Evolutionary conservation across 345 rosid species (phyloP).

Genomic region (Gossypium sturtianum): DNA sequence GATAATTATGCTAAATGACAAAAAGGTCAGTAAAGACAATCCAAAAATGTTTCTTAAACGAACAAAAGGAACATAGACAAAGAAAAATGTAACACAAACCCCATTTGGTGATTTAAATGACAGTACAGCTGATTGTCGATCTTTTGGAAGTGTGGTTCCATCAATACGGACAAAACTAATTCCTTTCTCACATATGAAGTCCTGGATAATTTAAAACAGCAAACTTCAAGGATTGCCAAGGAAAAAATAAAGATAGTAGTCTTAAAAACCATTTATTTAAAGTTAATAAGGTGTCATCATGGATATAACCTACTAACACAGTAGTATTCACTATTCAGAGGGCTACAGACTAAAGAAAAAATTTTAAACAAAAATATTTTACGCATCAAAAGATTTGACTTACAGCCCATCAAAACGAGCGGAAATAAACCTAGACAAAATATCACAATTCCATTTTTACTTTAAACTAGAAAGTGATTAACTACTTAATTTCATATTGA

Average conservation of each 20-base stretch:
- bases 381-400: not conserved
- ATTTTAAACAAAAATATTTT: not conserved
- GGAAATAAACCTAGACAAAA: not conserved
- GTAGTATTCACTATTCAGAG: not conserved
- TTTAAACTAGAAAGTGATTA: constrained; percentile 2
- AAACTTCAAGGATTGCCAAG: not conserved
- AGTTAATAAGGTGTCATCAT: constrained; percentile 1
- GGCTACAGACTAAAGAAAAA: not conserved
- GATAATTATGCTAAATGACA: not conserved
- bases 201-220: constrained; percentile 39
- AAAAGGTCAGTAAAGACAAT: not conserved
- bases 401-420: not conserved
- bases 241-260: not conserved
- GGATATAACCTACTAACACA: not conserved
- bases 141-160: constrained; percentile 82
- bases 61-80: constrained; percentile 2
- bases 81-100: constrained; percentile 32
- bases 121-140: constrained; percentile 79
- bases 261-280: not conserved
- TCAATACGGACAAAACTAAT: constrained; percentile 84
- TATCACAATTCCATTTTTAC: not conserved
- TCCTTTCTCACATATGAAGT: constrained; percentile 77
- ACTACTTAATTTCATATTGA: not conserved
- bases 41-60: not conserved
- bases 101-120: constrained; percentile 62